Percentiles rank a stretch among this genome's conserved stretches.
phyloP scores from a whole-genome alignment of 371 early-diverging fungal species.

The Nematocida ausubeli region DNA sequence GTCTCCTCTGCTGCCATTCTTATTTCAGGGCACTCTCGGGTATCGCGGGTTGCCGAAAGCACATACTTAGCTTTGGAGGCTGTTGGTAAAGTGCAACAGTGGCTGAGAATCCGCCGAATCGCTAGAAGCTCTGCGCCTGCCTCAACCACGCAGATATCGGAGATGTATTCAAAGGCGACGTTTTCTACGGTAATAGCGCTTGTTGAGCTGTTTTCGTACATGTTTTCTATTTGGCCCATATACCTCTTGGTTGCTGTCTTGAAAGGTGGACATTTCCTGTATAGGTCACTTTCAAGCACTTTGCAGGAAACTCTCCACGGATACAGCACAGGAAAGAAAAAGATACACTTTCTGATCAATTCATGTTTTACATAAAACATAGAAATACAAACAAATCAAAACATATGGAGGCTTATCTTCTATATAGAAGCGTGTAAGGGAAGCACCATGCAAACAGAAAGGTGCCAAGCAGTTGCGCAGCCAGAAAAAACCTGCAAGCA shows the following conservation, averaged over 20 bases:
- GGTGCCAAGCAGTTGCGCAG: no score
- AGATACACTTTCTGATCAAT: neutral
- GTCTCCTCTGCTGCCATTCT: slow-evolving; percentile 17
- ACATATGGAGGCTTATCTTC: neutral
- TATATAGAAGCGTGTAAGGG: neutral
- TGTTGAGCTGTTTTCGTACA: slow-evolving; percentile 22
- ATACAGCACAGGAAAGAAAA: neutral
- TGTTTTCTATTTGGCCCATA: slow-evolving; percentile 5
- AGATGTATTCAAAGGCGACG: neutral
- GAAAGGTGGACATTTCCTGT: neutral
- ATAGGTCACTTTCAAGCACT: no score
- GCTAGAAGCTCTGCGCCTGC: neutral
- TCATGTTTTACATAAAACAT: neutral
- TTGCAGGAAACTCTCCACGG: neutral
- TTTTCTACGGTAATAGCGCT: neutral
- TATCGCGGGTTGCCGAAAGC: neutral
- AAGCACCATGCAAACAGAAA: no score
- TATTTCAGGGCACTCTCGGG: slow-evolving; percentile 12
- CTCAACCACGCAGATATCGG: neutral
- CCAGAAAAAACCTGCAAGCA: no score
- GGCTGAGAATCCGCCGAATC: neutral
- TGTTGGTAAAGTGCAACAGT: neutral
- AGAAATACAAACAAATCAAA: slow-evolving; percentile 1
- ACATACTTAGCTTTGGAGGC: slow-evolving; percentile 7
- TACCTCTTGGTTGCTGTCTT: slow-evolving; percentile 8